Base-by-base conservation (phyloP, 2,329 filamentous ascomycete species). In the Ophioceras dolichostomum region DNA sequence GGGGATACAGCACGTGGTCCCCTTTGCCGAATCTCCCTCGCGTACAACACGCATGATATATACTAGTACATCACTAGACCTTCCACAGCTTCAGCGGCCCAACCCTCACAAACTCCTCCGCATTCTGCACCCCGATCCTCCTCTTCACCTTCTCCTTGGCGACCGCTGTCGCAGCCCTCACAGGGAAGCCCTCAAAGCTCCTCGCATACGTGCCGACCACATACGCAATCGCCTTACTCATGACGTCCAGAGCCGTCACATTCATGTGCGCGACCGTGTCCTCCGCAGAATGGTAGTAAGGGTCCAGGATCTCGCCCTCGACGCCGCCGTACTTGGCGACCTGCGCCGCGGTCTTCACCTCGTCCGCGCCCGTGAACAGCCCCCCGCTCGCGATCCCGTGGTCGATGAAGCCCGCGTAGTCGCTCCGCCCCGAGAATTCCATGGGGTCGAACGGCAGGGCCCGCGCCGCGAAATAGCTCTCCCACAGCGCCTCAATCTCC, bases 371-470 rank as follows among this genome's bases (percentile, higher is more conserved):
- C 8, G 79, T 83, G 48, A 79, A 79, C 40, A 84, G 64, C 10
- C 80, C 80, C 19, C 79, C 79, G 0, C 72, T 69, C 2, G 80
- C 74, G 41, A 83, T 78, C 9, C 74, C 74, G 45, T 69, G 16
- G 19, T 71, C 67, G 43, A 81, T 72, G 59, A 83, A 83, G 3
- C 69, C 73, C 28, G 70, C 75, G 49, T 83, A 83, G 52, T 83
- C 79, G 51, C 72, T 69, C 18, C 76, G 76, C 20, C 72, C 69
- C 1, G 72, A 72, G 42, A 67, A 74, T 44, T 65, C 64, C 30
- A 63, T 65, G 65, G 44, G 77, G 72, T 7, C 64, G 62, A 46
- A 47, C 18, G 48, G 39, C 37, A 41, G 43, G 53, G 27, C 31
- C 14, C 24, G 17, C 4, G 27, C 6, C 2, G 14, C 20, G 16